These are phyloP conservation scores for Rhizopus arrhizus DNA, from an alignment of 371 early-diverging fungal genomes.

Conservation along the genomic window DNA sequence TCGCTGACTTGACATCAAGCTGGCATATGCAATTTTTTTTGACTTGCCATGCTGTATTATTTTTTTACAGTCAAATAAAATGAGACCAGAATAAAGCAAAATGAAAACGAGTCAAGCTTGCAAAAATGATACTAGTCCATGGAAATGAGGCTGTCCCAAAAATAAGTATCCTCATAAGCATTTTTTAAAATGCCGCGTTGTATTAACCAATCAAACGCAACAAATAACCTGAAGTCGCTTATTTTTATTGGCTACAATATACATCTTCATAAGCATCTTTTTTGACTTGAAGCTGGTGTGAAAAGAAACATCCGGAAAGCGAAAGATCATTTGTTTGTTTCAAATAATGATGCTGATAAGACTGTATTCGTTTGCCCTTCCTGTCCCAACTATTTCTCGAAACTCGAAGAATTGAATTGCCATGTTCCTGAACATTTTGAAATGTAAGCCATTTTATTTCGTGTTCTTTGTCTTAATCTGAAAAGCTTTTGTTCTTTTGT, in stretches of 20 bases:
- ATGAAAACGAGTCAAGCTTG: conserved; percentile 15
- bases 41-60: background rate
- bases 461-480: conserved; percentile 3
- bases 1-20: conserved; percentile 4
- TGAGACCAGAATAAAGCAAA: conserved; percentile 12
- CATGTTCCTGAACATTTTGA: conserved; percentile 3
- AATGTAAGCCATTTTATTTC: conserved; percentile 3
- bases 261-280: conserved; percentile 1
- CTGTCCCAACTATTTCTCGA: conserved; percentile 3
- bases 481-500: conserved; percentile 2
- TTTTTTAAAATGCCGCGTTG: background rate
- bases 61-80: conserved; percentile 14
- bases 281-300: conserved; percentile 1
- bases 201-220: conserved; percentile 1
- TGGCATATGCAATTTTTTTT: conserved; percentile 1
- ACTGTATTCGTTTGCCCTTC: conserved; percentile 4
- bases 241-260: conserved; percentile 2
- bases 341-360: conserved; percentile 3
- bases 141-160: conserved; percentile 13
- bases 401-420: conserved; percentile 2
- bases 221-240: background rate
- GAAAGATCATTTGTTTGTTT: conserved; percentile 4
- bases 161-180: conserved; percentile 7
- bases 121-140: background rate
- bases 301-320: background rate